phyloP scores from a whole-genome alignment of 148 eudicot genomes.

The Vaccinium darrowii region DNA sequence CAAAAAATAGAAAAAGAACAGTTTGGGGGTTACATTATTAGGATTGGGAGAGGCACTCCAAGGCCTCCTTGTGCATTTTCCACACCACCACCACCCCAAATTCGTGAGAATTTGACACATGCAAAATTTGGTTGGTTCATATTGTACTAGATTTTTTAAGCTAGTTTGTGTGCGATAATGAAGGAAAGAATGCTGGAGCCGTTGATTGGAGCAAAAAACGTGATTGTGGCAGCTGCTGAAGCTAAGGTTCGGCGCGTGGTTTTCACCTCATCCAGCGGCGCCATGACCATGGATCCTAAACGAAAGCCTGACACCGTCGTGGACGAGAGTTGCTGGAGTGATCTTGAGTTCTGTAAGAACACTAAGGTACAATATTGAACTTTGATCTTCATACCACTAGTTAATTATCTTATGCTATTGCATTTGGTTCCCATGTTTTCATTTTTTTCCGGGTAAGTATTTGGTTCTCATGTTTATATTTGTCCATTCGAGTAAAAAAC shows the following conservation, averaged over 20 bases:
- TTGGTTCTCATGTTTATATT: too few species aligned
- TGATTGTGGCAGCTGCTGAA: slow-evolving; percentile 72
- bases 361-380: slow-evolving; percentile 52
- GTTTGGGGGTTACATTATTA: too few species aligned
- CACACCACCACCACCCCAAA: not conserved
- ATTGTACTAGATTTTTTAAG: not conserved
- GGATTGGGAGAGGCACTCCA: too few species aligned
- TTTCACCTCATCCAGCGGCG: slow-evolving; percentile 88
- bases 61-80: too few species aligned
- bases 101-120: not conserved
- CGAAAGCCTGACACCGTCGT: slow-evolving; percentile 66
- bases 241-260: slow-evolving; percentile 84
- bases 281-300: slow-evolving; percentile 89
- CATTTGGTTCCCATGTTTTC: not conserved
- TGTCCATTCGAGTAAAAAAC: too few species aligned
- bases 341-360: slow-evolving; percentile 89
- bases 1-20: too few species aligned
- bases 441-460: too few species aligned
- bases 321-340: slow-evolving; percentile 94
- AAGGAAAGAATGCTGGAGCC: slow-evolving; percentile 99
- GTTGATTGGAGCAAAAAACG: slow-evolving; percentile 73
- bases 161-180: slow-evolving; percentile 4
- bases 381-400: not conserved
- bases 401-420: not conserved
- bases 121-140: not conserved